Evolutionary conservation across 208 protist genomes (phyloP).

Genomic region (Angomonas ambiguus): DNA sequence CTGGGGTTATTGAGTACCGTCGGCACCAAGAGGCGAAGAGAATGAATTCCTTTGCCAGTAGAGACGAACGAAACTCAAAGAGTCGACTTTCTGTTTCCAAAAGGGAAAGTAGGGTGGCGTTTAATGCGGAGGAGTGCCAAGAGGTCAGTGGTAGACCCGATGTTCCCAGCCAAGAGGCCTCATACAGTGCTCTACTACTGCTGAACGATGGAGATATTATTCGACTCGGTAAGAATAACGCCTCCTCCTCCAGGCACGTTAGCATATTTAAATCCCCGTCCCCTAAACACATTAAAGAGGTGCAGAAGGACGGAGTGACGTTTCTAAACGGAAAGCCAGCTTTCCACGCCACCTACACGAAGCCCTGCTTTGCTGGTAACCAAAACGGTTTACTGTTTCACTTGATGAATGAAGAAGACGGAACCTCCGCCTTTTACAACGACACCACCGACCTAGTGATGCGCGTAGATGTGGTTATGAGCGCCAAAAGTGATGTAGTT

Average conservation of each 20-base stretch:
- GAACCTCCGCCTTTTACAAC: conserved; percentile 62
- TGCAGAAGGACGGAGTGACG: too few relatives aligned
- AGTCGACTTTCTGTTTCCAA: too few relatives aligned
- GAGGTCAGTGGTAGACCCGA: too few relatives aligned
- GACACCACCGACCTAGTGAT: conserved; percentile 38
- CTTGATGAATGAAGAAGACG: conserved; percentile 27
- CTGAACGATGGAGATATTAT: conserved; percentile 16
- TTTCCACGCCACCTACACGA: conserved; percentile 13
- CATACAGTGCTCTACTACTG: conserved; percentile 10
- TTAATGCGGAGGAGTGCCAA: too few relatives aligned
- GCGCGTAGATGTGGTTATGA: conserved; percentile 24
- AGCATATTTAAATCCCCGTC: conserved; percentile 3
- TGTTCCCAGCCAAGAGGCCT: not conserved
- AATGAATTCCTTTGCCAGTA: not conserved
- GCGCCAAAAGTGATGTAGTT: conserved; percentile 9
- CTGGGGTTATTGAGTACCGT: conserved; percentile 25
- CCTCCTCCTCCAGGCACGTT: not conserved
- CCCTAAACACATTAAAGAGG: not conserved
- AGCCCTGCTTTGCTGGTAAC: conserved; percentile 1
- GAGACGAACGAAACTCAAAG: too few relatives aligned
- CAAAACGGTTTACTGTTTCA: conserved; percentile 57
- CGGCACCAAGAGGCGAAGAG: not conserved
- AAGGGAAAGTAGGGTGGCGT: too few relatives aligned
- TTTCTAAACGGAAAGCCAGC: conserved; percentile 25
- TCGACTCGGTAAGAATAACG: not conserved